Conservation (phyloP, 371 early-diverging fungal genomes). For the Circinella umbellata region DNA sequence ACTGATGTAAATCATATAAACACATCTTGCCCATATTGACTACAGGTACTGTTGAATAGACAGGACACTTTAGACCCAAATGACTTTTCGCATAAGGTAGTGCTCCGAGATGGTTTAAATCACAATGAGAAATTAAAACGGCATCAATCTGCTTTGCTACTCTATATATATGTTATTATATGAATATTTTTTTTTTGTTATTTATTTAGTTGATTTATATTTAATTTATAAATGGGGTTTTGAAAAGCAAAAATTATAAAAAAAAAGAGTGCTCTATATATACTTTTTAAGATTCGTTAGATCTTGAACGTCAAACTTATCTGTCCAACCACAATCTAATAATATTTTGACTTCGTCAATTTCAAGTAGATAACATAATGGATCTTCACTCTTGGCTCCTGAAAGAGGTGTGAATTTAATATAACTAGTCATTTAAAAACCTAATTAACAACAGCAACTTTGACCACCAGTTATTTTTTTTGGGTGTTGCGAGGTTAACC, state of each 20-base stretch:
- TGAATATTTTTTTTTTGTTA: too few species aligned
- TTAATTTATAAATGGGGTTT: too few species aligned
- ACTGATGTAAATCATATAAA: conserved; percentile 78
- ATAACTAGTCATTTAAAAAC: conserved; percentile 61
- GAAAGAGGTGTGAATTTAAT: conserved; percentile 87
- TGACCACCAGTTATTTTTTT: too few species aligned
- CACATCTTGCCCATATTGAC: conserved; percentile 92
- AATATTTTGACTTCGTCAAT: conserved; percentile 89
- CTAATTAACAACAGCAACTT: too few species aligned
- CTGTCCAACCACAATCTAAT: conserved; percentile 94
- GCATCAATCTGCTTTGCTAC: conserved; percentile 93
- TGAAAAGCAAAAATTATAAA: too few species aligned
- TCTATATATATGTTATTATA: conserved; percentile 37
- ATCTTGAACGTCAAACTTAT: conserved; percentile 71
- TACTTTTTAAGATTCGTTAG: conserved; percentile 74
- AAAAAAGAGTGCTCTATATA: too few species aligned
- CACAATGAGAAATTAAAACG: conserved; percentile 92
- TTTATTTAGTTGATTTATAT: too few species aligned
- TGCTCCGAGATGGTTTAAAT: conserved; percentile 89
- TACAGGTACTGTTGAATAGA: conserved; percentile 94
- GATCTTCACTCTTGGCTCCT: conserved; percentile 82
- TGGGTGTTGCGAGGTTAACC: too few species aligned
- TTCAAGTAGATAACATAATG: conserved; percentile 90
- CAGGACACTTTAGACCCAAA: conserved; percentile 86
- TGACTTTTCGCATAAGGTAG: conserved; percentile 82